Base-by-base conservation (phyloP, 805 yeast species). In the Metschnikowia hibisci region DNA sequence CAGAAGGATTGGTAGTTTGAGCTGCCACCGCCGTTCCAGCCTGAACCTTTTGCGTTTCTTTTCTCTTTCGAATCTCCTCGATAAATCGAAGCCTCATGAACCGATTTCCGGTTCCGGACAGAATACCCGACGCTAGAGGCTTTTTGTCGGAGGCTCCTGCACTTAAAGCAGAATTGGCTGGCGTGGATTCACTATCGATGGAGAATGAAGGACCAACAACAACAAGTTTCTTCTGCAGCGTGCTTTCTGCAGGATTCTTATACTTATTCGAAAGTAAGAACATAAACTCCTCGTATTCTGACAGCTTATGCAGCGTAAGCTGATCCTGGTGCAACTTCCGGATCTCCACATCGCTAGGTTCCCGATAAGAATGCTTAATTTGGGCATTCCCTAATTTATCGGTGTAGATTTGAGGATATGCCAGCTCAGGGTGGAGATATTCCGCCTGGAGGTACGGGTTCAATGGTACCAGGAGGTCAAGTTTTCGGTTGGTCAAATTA, bases 221-320 rank as follows among this genome's bases (percentile, higher is more conserved):
- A 32, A 69, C 67, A 52, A 71, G 63, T 44, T 62, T 63, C 45
- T 64, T 65, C 34, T 66, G 73, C 35, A 60, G 60, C 1, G 52
- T 47, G 37, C 62, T 48, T 23, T 71, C 74, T 37, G 67, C 72
- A 18, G 66, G 59, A 37, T 60, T 61, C 44, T 63, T 69, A 47
- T 67, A 61, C 46, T 65, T 69, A 46, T 63, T 64, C 3, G 74
- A 67, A 30, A 71, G 58, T 37, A 71, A 57, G 43, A 69, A 61
- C 98, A 91, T 91, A 58, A 89, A 71, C 58, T 87, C 95, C 62
- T 93, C 98, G 66, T 86, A 88, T 51, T 88, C 95, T 3, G 71
- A 63, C 1, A 90, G 80, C 53, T 85, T 85, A 58, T 88, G 96
- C 30, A 72, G 41, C 3, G 68, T 61, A 50, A 69, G 48, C 47